Evolutionary conservation across 2,329 filamentous ascomycete genomes (phyloP).

Genomic region (Phialemoniopsis sp.): DNA sequence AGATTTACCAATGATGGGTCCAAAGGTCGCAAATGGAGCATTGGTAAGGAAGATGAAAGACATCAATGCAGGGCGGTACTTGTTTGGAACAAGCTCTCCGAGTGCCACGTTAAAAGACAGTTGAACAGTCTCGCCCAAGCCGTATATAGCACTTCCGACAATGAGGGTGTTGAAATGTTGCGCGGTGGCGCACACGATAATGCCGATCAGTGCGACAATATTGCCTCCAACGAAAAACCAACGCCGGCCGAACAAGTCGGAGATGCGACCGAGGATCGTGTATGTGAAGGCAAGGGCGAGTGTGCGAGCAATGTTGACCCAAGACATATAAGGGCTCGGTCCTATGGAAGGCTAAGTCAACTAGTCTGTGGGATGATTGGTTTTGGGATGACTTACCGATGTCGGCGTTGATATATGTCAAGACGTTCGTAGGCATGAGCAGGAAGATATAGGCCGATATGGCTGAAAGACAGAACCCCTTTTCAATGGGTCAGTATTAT

Average conservation of each 20-base stretch:
- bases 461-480: conserved; percentile 31
- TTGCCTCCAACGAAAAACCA: conserved; percentile 35
- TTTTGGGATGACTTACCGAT: conserved; percentile 3
- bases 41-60: conserved; percentile 27
- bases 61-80: conserved; percentile 28
- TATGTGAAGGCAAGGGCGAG: conserved; percentile 28
- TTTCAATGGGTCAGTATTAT: too few species aligned
- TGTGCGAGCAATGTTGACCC: conserved; percentile 29
- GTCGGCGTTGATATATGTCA: conserved; percentile 16
- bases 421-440: conserved; percentile 29
- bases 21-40: conserved; percentile 25
- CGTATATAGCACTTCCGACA: conserved; percentile 26
- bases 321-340: conserved; percentile 25
- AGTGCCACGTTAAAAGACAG: conserved; percentile 30
- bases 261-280: conserved; percentile 30
- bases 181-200: conserved; percentile 27
- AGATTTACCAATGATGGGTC: conserved; percentile 28
- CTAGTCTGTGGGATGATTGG: too few species aligned
- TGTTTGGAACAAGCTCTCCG: conserved; percentile 37
- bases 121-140: conserved; percentile 29
- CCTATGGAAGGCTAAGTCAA: conserved; percentile 3
- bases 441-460: conserved; percentile 31
- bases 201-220: conserved; percentile 27
- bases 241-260: conserved; percentile 31
- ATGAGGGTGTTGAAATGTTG: conserved; percentile 27